Percentiles rank a stretch among this genome's conserved stretches.
These are phyloP conservation scores for Hemisphaericaspora xylofermentans DNA, from an alignment of 1,139 yeast species.

Conservation along the genomic window DNA sequence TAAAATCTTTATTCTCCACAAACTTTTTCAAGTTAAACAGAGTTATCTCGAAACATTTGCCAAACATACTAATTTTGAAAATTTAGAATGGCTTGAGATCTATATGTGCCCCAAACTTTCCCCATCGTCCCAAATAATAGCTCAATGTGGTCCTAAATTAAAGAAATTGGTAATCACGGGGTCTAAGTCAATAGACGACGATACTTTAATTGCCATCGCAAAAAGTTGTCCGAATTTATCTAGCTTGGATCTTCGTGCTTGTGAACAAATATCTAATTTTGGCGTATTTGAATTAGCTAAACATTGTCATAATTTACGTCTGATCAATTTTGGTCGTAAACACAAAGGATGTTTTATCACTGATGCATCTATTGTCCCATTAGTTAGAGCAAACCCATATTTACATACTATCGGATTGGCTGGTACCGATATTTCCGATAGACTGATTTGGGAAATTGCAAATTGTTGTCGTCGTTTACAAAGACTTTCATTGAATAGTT, in stretches of 20 bases:
- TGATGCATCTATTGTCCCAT: constrained; percentile 60
- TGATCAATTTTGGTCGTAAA: constrained; percentile 80
- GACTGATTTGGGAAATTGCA: constrained; percentile 79
- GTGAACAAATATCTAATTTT: constrained; percentile 73
- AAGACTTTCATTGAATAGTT: constrained; percentile 77
- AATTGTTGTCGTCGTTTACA: constrained; percentile 50
- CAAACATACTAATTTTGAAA: constrained; percentile 38
- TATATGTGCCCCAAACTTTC: constrained; percentile 76
- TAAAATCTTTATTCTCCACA: constrained; percentile 33
- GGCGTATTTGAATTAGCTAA: constrained; percentile 68
- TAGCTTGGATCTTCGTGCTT: constrained; percentile 77
- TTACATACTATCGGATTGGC: constrained; percentile 82
- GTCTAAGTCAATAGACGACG: constrained; percentile 62
- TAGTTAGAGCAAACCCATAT: constrained; percentile 53
- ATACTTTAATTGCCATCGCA: constrained; percentile 51
- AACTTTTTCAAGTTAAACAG: constrained; percentile 35
- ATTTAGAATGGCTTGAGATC: constrained; percentile 68
- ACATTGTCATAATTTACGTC: constrained; percentile 53
- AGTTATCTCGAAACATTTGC: constrained; percentile 23
- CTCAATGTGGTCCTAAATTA: constrained; percentile 35
- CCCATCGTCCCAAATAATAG: constrained; percentile 53
- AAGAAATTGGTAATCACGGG: constrained; percentile 74
- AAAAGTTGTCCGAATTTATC: constrained; percentile 58
- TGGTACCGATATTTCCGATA: constrained; percentile 79
- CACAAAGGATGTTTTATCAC: constrained; percentile 66